Conservation (phyloP, 2,329 filamentous ascomycete genomes). For the Phialemoniopsis sp. region DNA sequence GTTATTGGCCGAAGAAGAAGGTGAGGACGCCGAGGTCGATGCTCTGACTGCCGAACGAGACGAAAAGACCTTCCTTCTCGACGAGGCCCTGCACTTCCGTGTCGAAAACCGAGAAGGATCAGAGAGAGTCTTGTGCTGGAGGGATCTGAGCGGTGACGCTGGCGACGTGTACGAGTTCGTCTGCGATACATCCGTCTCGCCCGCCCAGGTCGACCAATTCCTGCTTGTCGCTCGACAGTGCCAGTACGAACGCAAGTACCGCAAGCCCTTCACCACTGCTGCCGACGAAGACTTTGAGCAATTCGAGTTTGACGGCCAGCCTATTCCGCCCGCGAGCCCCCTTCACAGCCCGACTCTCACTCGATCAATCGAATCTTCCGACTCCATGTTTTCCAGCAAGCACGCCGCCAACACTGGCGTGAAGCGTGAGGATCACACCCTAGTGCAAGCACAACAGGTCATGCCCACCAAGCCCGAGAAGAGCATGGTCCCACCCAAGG, state of each 20-base stretch:
- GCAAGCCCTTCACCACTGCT: conserved; percentile 73
- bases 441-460: too few species aligned
- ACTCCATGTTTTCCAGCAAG: conserved; percentile 50
- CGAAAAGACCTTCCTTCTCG: conserved; percentile 96
- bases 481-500: conserved; percentile 33
- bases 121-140: conserved; percentile 89
- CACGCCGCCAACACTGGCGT: conserved; percentile 39
- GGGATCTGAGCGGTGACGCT: conserved; percentile 86
- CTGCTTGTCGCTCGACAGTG: conserved; percentile 82
- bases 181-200: conserved; percentile 70
- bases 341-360: conserved; percentile 53
- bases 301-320: conserved; percentile 71
- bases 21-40: conserved; percentile 73
- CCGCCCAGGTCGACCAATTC: conserved; percentile 73
- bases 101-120: conserved; percentile 76
- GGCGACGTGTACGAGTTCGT: conserved; percentile 98
- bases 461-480: conserved; percentile 25
- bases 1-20: conserved; percentile 82
- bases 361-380: conserved; percentile 52
- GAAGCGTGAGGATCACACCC: conserved; percentile 27
- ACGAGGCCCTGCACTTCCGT: conserved; percentile 84
- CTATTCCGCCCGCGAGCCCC: conserved; percentile 61
- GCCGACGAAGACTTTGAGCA: conserved; percentile 76
- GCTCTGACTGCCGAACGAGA: conserved; percentile 78
- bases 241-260: conserved; percentile 96